Base-by-base conservation (phyloP, 2,329 filamentous ascomycete species). In the Diaporthe sp. region DNA sequence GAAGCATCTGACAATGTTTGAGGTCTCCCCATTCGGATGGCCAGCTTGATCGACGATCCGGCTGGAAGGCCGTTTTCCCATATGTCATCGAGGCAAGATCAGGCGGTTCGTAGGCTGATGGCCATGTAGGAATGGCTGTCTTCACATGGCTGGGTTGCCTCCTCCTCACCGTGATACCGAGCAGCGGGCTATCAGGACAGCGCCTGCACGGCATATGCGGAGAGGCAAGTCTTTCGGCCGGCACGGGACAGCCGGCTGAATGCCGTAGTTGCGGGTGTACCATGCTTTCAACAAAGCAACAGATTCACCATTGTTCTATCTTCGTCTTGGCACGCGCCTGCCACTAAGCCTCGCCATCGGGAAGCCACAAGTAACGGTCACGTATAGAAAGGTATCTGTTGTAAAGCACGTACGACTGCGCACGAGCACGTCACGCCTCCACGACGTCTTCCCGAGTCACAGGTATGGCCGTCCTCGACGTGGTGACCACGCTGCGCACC, bases 31-130 rank as follows among this genome's bases (percentile, higher is more conserved):
- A 55, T 69, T 42, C 34, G 49, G 49, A 42, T 34, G 34, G 34
- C 34, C 31, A 69, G 65, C 65, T 69, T 69, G 65, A 55, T 69
- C 49, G 65, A 69, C 65, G 65, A 55, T 42, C 22, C 34, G n/a
- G 34, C 31, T 53, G 34, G n/a, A 39, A 42, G 25, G 9, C 28
- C 34, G 31, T 22, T 22, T 53, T 39, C 34, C 34, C n/a, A 28
- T 31, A 15, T 37, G 31, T 51, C 19, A 55, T 44, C 17, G 46
- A 34, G 49, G 59, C 58, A 44, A 25, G 22, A n/a, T 19, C 6
- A 28, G 39, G 51, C 37, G 37, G 15, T 39, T 17, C 55, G 46
- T 17, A 46, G 34, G 31, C 25, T n/a, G 44, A 17, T 25, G n/a
- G 17, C 57, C 4, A 17, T n/a, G n/a, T 58, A 55, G 13, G 15